Conservation (phyloP, 768 basidiomycete species). For the Tricholomella constricta region DNA sequence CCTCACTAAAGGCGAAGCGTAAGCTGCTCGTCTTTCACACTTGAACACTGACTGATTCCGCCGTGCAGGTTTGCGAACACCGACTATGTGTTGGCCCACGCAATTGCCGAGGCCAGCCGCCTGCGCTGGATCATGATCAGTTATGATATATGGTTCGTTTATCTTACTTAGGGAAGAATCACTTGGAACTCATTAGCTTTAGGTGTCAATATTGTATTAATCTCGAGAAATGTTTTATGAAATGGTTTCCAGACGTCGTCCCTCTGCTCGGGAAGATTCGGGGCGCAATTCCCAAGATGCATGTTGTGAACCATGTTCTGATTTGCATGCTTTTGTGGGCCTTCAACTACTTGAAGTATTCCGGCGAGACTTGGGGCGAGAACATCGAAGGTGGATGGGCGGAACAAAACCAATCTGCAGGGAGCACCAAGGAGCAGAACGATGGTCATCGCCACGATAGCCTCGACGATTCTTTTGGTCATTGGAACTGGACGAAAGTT, state of each 20-base stretch:
- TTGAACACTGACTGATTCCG: not conserved
- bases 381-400: constrained; percentile 32
- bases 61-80: constrained; percentile 20
- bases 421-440: constrained; percentile 31
- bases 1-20: constrained; percentile 29
- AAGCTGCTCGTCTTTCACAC: not conserved
- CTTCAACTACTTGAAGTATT: constrained; percentile 26
- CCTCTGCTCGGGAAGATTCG: constrained; percentile 15
- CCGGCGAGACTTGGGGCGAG: constrained; percentile 28
- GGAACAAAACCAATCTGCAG: constrained; percentile 27
- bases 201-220: constrained; percentile 26
- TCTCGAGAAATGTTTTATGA: constrained; percentile 16
- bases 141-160: constrained; percentile 30
- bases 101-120: constrained; percentile 5
- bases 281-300: constrained; percentile 31
- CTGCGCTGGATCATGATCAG: constrained; percentile 21
- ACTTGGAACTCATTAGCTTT: too few relatives aligned
- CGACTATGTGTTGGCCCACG: constrained; percentile 24
- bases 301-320: constrained; percentile 27
- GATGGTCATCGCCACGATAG: constrained; percentile 31
- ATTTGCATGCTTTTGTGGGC: constrained; percentile 23
- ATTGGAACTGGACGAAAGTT: constrained; percentile 30
- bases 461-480: constrained; percentile 24
- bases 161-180: not conserved
- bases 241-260: constrained; percentile 17